Percentiles rank a stretch among this genome's conserved stretches.
Evolutionary conservation across 148 eudicot species (phyloP).

Genomic region (Mesembryanthemum crystallinum): DNA sequence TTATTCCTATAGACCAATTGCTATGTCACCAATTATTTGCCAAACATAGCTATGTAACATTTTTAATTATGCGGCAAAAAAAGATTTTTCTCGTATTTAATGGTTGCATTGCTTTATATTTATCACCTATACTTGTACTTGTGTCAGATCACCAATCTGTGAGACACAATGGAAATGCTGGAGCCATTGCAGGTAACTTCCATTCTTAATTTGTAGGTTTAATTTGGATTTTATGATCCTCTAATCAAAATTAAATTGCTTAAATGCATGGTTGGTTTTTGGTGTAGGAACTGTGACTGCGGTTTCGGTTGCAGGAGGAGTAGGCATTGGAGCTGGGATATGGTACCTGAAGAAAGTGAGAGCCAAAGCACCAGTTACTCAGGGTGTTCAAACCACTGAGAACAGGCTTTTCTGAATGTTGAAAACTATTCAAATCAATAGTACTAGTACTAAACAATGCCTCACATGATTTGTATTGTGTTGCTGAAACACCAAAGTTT

Average conservation of each 20-base stretch:
- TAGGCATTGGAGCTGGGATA: slow-evolving; percentile 82
- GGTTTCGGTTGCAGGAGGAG: slow-evolving; percentile 70
- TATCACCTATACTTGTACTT: background rate
- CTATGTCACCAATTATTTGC: no score
- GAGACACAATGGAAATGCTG: slow-evolving; percentile 19
- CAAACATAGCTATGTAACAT: no score
- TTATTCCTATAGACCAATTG: no score
- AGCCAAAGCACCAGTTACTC: slow-evolving; percentile 79
- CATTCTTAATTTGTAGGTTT: background rate
- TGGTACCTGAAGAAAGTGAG: slow-evolving; percentile 80
- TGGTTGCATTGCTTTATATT: background rate
- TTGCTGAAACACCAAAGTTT: background rate
- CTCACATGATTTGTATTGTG: background rate
- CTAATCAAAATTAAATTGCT: background rate
- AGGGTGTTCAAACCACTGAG: slow-evolving; percentile 86
- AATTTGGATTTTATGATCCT: background rate
- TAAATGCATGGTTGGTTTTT: background rate
- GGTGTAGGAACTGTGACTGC: slow-evolving; percentile 64
- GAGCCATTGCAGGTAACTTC: slow-evolving; percentile 44
- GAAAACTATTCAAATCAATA: background rate
- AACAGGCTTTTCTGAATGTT: slow-evolving; percentile 59
- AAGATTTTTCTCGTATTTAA: no score
- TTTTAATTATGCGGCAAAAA: no score
- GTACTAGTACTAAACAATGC: background rate
- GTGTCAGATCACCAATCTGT: slow-evolving; percentile 35